Evolutionary conservation across 176 grass and related monocot genomes (phyloP).

Genomic region (Oryza nivara): DNA sequence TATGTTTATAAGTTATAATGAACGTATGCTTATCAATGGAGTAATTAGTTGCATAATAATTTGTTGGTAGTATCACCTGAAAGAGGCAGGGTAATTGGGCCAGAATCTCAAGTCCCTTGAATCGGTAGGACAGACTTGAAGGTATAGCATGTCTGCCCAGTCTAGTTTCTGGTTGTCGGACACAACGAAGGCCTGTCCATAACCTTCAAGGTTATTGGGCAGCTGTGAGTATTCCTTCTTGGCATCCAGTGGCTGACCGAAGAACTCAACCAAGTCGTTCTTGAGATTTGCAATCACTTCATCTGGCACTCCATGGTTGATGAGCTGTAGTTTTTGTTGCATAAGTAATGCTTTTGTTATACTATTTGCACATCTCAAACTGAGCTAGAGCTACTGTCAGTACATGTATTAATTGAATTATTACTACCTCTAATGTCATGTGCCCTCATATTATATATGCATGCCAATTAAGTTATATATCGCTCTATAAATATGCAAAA

Average conservation of each 20-base stretch:
- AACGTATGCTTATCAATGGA: neutral
- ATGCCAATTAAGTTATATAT: too few species aligned
- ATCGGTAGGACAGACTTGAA: slow-evolving; percentile 27
- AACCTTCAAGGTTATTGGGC: slow-evolving; percentile 37
- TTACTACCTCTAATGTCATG: too few species aligned
- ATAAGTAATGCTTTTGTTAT: neutral
- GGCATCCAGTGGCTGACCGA: slow-evolving; percentile 21
- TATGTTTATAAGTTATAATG: too few species aligned
- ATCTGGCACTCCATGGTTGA: slow-evolving; percentile 40
- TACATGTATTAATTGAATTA: neutral
- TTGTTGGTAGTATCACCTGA: neutral
- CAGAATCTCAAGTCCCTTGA: slow-evolving; percentile 41
- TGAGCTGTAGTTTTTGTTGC: slow-evolving; percentile 22
- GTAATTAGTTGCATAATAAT: neutral
- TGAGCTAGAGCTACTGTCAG: neutral
- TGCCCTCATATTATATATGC: too few species aligned
- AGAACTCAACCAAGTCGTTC: slow-evolving; percentile 25
- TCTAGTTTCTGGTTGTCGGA: slow-evolving; percentile 50
- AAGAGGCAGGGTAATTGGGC: slow-evolving; percentile 30
- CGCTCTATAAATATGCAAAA: too few species aligned
- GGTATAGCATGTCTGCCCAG: slow-evolving; percentile 43
- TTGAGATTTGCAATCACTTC: slow-evolving; percentile 24
- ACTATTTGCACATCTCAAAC: neutral
- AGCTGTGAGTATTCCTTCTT: slow-evolving; percentile 17
- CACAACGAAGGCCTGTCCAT: slow-evolving; percentile 47